Evolutionary conservation across 2,329 filamentous ascomycete genomes (phyloP), one percentile per base, ranked within the genome.

Genomic region (Xylariaceae sp.): DNA sequence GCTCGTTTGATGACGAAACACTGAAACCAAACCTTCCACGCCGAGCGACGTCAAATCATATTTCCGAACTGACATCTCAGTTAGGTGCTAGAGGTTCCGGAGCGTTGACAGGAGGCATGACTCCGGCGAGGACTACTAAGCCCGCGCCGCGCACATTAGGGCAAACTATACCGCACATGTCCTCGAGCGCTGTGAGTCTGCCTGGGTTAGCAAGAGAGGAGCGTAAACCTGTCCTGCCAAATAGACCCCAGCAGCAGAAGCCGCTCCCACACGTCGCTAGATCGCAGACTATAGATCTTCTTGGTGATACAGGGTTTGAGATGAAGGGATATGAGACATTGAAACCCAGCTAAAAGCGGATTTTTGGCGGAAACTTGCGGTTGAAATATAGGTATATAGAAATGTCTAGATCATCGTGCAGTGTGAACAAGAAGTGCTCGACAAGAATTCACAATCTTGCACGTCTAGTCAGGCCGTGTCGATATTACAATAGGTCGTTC

Each of bases 241-340:
- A 60, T 31, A 60, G 64, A 39, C 56, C 59, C 22, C 62, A 57
- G 17, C 56, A 55, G 28, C 51, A 55, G 31, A 67, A 65, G 11
- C 65, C 69, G 5, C 65, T 71, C 44, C 72, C 60, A 31, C 47
- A 62, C 18, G 48, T 59, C 4, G 17, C 48, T 3, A 47, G 57
- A 44, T 52, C 64, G 72, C 54, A 58, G 75, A 41, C 50, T 31
- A 13, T 81, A 16, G 80, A 81, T 55, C 71, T 80, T 42, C 63
- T 81, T 31, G 68, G 66, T 41, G 78, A 81, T 42, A 71, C 69
- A 17, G 66, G 62, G n/a, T 68, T 55, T 3, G 76, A 75, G 36
- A 70, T 81, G 66, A 75, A 75, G 12, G 73, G 76, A 18, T 83
- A 80, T 79, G 78, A 82, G 61, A 77, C 79, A 5, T 60, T 83